Conservation (phyloP, 2,329 filamentous ascomycete genomes). For the Ilyonectria destructans region DNA sequence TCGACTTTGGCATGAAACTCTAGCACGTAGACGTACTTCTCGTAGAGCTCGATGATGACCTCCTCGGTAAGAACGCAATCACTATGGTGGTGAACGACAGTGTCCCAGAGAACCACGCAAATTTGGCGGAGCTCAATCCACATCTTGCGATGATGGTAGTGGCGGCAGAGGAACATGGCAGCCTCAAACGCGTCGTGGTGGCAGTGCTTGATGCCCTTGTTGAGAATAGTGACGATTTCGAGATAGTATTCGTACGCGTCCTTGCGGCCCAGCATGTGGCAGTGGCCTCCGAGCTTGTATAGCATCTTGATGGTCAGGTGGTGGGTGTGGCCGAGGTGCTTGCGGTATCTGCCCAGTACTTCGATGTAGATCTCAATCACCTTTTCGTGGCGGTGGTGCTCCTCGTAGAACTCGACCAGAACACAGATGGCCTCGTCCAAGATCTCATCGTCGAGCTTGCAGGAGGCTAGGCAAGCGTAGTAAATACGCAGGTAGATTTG, state of each 20-base stretch:
- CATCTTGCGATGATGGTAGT: constrained; percentile 62
- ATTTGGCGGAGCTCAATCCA: constrained; percentile 64
- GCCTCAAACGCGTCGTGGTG: constrained; percentile 63
- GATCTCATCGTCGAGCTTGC: constrained; percentile 50
- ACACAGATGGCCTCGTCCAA: constrained; percentile 49
- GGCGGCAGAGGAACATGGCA: constrained; percentile 59
- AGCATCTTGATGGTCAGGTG: constrained; percentile 55
- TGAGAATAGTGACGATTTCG: constrained; percentile 56
- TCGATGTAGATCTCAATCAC: constrained; percentile 56
- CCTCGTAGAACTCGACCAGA: constrained; percentile 54
- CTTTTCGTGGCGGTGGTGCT: constrained; percentile 58
- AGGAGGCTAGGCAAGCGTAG: constrained; percentile 52
- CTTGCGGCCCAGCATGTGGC: constrained; percentile 47
- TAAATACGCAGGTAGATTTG: constrained; percentile 57
- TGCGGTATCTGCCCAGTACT: constrained; percentile 54
- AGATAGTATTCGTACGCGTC: constrained; percentile 56
- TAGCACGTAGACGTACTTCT: constrained; percentile 64
- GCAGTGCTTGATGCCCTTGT: constrained; percentile 51
- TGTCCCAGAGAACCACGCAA: constrained; percentile 64
- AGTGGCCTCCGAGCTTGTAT: constrained; percentile 49
- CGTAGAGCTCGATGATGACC: constrained; percentile 59
- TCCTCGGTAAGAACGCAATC: constrained; percentile 57
- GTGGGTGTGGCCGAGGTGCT: constrained; percentile 47
- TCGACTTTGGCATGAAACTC: constrained; percentile 61
- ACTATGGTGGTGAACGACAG: constrained; percentile 55